Percentiles rank a stretch among this genome's conserved stretches.
Evolutionary conservation across 768 basidiomycete genomes (phyloP).

Genomic region (Trametes punicea): DNA sequence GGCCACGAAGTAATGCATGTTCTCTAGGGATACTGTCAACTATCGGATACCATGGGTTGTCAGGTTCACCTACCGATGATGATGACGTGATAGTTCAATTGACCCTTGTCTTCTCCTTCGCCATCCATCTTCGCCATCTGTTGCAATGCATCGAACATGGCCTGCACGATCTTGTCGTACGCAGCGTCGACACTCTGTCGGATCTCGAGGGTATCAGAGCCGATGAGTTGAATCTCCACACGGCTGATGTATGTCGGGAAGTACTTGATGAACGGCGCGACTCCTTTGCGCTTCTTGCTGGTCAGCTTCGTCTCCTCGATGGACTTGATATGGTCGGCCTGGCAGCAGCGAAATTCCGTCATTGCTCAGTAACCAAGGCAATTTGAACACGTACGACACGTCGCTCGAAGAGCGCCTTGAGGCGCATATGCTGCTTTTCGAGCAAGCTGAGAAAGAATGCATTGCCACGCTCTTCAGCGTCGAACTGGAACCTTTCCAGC

Average conservation of each 20-base stretch:
- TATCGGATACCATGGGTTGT: neutral
- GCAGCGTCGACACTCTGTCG: conserved; percentile 73
- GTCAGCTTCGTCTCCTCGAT: conserved; percentile 91
- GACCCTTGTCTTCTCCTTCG: conserved; percentile 92
- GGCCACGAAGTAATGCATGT: conserved; percentile 91
- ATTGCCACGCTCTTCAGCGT: conserved; percentile 78
- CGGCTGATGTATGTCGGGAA: conserved; percentile 86
- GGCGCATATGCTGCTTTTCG: conserved; percentile 77
- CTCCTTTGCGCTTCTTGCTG: conserved; percentile 89
- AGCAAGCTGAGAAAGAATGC: conserved; percentile 68
- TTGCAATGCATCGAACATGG: conserved; percentile 91
- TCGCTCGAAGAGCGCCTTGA: conserved; percentile 74
- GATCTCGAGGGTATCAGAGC: conserved; percentile 73
- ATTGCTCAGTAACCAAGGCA: neutral
- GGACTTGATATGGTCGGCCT: conserved; percentile 84
- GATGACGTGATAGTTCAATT: conserved; percentile 94
- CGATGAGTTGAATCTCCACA: conserved; percentile 80
- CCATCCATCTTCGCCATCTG: conserved; percentile 96
- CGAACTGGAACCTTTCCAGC: conserved; percentile 71
- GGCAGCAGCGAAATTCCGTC: neutral
- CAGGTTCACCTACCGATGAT: conserved; percentile 71
- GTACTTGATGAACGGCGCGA: conserved; percentile 87
- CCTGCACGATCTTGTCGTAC: conserved; percentile 84
- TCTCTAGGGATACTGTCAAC: conserved; percentile 52
- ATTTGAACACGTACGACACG: conserved; percentile 52